Base-by-base conservation (phyloP, 2,329 filamentous ascomycete species). In the Fusarium foetens region DNA sequence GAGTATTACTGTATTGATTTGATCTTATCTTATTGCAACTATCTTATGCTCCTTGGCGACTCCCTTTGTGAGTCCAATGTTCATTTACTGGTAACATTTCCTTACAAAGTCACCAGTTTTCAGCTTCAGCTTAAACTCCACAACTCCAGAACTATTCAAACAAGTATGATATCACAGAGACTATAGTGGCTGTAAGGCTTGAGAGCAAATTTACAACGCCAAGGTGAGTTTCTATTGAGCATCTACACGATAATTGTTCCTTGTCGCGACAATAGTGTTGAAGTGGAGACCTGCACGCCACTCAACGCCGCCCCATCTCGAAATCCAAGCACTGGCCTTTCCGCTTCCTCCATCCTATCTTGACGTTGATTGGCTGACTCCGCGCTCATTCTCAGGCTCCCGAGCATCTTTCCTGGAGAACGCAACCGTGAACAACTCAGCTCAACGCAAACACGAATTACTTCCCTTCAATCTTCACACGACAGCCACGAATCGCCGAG, bases 361-460 rank as follows among this genome's bases (percentile, higher is more conserved):
- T 10, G 25, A 35, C 49, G 45, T 39, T 67, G 41, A 74, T 73
- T 74, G 63, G 71, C 67, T 73, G 21, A 57, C 67, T 71, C 35
- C 69, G 38, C 68, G 29, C 35, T 58, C 43, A 33, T 25, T 61
- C 51, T 54, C 46, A 70, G 57, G 55, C 52, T 57, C 27, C 31
- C 36, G 42, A 21, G 43, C 66, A 63, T 49, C 59, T 63, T 51
- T 49, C 69, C n/a, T 59, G 36, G 61, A 62, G 58, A 67, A 54
- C 39, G 33, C 38, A 71, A 68, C 57, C 71, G 71, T 73, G 71
- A 73, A 84, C 58, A 73, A 49, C 45, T 38, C 43, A 54, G 60
- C 58, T 58, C 60, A 42, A 70, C 27, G 21, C 51, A 54, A 53
- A 49, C 70, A 68, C 55, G 31, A 58, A 48, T 54, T 45, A 25